Evolutionary conservation across 495 filamentous ascomycete species (phyloP).

Genomic region (Podospora fimiseda): DNA sequence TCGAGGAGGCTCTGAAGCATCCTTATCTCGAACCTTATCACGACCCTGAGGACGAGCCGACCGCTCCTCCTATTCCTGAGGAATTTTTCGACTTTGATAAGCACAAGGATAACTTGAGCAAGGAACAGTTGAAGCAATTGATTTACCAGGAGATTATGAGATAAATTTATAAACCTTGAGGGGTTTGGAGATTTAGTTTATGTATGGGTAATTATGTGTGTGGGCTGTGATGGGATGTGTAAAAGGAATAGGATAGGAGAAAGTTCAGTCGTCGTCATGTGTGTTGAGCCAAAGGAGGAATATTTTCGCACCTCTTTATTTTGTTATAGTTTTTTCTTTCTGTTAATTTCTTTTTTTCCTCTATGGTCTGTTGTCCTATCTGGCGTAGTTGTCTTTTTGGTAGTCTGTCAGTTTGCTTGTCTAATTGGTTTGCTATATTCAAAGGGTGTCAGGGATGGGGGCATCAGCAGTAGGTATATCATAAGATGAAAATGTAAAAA

Average conservation of each 20-base stretch:
- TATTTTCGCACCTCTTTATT: background rate
- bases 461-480: too few species aligned
- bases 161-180: too few species aligned
- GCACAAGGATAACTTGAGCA: slow-evolving; percentile 97
- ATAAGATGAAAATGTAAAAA: too few species aligned
- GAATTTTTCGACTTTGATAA: slow-evolving; percentile 99
- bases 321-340: slow-evolving; percentile 3
- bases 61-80: slow-evolving; percentile 90
- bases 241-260: background rate
- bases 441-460: too few species aligned
- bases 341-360: background rate
- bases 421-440: too few species aligned
- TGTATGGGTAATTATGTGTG: too few species aligned
- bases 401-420: too few species aligned
- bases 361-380: background rate
- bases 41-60: slow-evolving; percentile 98
- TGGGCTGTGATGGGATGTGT: too few species aligned
- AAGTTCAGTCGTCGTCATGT: too few species aligned
- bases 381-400: background rate
- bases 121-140: slow-evolving; percentile 94
- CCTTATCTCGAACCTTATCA: slow-evolving; percentile 99
- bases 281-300: too few species aligned
- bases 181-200: too few species aligned
- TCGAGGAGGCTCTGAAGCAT: slow-evolving; percentile 94
- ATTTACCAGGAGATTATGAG: slow-evolving; percentile 99